Base-by-base conservation (phyloP, 352 stramenopile genomes). In the Vaucheria bursata region DNA sequence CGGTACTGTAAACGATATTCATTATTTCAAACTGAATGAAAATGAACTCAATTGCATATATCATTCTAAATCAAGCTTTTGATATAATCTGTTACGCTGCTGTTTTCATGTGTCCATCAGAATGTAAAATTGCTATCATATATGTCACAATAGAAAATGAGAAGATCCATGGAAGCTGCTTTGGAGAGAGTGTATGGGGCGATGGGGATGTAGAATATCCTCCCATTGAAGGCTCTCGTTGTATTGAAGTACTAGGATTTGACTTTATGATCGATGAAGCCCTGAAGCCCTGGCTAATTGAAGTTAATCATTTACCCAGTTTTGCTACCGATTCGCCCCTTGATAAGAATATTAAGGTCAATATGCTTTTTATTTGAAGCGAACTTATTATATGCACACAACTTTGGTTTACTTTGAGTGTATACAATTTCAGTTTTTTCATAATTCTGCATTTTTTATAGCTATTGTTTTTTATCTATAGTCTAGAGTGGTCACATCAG, bases 221-320 rank as follows among this genome's bases (percentile, higher is more conserved):
- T 40, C 65, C 65, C 8, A 74, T 85, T 39, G 50, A 86, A 73
- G 86, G 88, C 29, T 86, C 81, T 29, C 69, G 81, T 1, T 97
- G 95, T 73, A 96, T 98, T 84, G 91, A 97, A 49, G 88, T 98
- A 0, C 86, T 98, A 1, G 95, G 95, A 1, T 93, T 97, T 86
- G 95, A 98, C 79, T 91, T 99, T 36, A 91, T 99, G 53, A 87
- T 98, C 1, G 94, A 98, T 78, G 88, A 93, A 45, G 85, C 89
- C 25, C 86, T 98, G 0, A 96, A 96, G 74, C 93, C 95, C 1
- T 97, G 91, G 89, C 85, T 99, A 18, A 93, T 98, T 5, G 95
- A 99, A 77, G 94, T 99, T 34, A 99, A 99, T 81, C 93, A 98
- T 79, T 75, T 98, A 4, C 92, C 95, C 39, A 82, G 90, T 77